Conservation (phyloP, 129 eudicot species). For the Oenanthe sinensis region DNA sequence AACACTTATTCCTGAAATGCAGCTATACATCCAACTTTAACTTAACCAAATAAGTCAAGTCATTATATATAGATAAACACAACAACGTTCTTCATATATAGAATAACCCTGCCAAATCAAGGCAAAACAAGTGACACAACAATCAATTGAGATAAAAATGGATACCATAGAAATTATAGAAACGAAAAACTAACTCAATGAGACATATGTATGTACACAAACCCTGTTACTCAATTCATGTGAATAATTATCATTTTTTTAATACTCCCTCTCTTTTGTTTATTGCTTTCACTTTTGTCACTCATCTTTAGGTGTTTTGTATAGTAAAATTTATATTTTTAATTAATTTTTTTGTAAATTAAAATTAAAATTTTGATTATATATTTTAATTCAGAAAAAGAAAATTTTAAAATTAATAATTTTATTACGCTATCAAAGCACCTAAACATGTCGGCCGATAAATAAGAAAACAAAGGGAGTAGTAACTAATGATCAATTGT, state of each 20-base stretch:
- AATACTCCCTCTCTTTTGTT: too few species aligned
- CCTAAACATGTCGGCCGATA: too few species aligned
- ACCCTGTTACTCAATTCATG: slow-evolving; percentile 3
- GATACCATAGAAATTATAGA: neutral
- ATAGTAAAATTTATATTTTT: too few species aligned
- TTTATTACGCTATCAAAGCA: too few species aligned
- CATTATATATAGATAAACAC: neutral
- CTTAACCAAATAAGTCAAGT: neutral
- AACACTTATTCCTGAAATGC: neutral
- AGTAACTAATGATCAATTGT: slow-evolving; percentile 6
- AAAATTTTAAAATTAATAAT: too few species aligned
- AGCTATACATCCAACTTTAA: slow-evolving; percentile 6
- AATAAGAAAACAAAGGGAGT: too few species aligned
- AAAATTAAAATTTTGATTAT: too few species aligned
- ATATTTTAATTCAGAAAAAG: too few species aligned
- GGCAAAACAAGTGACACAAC: slow-evolving; percentile 12
- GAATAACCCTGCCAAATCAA: slow-evolving; percentile 7
- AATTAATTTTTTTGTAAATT: too few species aligned
- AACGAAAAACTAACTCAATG: neutral
- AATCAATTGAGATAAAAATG: neutral
- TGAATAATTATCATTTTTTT: neutral
- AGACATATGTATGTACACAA: neutral
- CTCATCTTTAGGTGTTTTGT: too few species aligned
- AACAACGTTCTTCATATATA: slow-evolving; percentile 3
- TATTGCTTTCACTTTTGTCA: too few species aligned